These are phyloP conservation scores for Aspergillus ochraceus DNA, from an alignment of 2,329 filamentous ascomycete species.

Conservation along the genomic window DNA sequence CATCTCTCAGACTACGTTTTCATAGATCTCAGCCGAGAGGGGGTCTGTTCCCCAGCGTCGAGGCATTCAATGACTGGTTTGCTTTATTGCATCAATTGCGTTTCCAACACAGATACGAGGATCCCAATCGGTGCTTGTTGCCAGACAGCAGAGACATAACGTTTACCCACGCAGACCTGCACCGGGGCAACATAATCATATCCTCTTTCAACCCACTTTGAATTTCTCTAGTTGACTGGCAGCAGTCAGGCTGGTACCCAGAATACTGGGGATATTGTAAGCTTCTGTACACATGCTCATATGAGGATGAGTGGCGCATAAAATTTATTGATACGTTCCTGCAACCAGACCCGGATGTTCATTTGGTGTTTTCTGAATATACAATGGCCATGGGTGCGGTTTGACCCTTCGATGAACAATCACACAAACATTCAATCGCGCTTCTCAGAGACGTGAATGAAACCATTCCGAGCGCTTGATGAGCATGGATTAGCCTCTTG, in stretches of 20 bases:
- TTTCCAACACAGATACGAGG: constrained; percentile 2
- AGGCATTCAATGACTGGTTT: constrained; percentile 7
- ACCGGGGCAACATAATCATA: constrained; percentile 6
- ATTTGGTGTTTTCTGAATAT: constrained; percentile 8
- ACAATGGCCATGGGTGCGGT: constrained; percentile 17
- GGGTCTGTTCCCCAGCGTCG: background rate
- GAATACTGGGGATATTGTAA: constrained; percentile 39
- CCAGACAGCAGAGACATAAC: constrained; percentile 4
- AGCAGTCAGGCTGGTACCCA: constrained; percentile 34
- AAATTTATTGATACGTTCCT: constrained; percentile 12
- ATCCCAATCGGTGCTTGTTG: background rate
- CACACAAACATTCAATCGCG: too few species aligned
- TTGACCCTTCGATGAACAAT: background rate
- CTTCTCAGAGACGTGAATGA: too few species aligned
- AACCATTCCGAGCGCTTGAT: too few species aligned
- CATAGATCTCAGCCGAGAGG: background rate
- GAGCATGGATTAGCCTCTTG: too few species aligned
- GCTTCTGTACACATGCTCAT: constrained; percentile 24
- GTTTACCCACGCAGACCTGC: constrained; percentile 1
- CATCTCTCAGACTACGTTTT: background rate
- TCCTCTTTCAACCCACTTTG: constrained; percentile 8
- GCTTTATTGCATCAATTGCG: constrained; percentile 2
- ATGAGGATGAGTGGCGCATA: constrained; percentile 14
- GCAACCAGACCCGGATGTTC: constrained; percentile 5
- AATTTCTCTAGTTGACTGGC: constrained; percentile 32